Conservation (phyloP, 2,329 filamentous ascomycete genomes). For the Zymoseptoria crescenta region DNA sequence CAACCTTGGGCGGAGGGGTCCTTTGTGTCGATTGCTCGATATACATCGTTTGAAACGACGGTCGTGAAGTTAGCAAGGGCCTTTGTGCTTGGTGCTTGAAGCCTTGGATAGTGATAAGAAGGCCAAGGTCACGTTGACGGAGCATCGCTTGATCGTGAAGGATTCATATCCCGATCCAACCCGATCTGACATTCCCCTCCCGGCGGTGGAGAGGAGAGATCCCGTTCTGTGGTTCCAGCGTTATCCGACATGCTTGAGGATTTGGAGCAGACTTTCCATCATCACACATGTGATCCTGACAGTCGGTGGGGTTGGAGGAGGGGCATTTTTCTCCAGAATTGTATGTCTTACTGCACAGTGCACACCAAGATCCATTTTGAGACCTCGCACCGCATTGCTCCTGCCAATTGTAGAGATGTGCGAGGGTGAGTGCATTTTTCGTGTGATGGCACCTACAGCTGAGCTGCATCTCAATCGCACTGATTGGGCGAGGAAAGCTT, state of each 20-base stretch:
- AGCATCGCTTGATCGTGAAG: not conserved
- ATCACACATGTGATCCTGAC: not conserved
- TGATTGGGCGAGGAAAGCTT: not conserved
- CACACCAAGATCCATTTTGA: not conserved
- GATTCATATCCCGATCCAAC: not conserved
- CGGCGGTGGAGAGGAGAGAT: not conserved
- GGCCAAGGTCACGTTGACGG: not conserved
- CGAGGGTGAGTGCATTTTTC: not conserved
- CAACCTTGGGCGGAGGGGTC: not conserved
- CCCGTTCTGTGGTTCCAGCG: not conserved
- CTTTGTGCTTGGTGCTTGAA: too few relatives aligned
- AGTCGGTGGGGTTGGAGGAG: not conserved
- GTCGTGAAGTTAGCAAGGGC: not conserved
- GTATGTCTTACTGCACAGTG: too few relatives aligned
- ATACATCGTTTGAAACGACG: not conserved
- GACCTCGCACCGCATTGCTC: not conserved
- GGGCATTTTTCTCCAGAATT: not conserved
- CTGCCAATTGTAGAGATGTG: not conserved
- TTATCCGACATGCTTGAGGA: not conserved
- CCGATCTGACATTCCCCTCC: not conserved
- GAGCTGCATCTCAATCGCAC: not conserved
- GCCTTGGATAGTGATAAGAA: not conserved
- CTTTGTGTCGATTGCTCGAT: not conserved
- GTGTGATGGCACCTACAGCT: not conserved
- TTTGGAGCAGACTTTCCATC: not conserved